Conservation (phyloP, 495 filamentous ascomycete species). For the Parmelia sp. region DNA sequence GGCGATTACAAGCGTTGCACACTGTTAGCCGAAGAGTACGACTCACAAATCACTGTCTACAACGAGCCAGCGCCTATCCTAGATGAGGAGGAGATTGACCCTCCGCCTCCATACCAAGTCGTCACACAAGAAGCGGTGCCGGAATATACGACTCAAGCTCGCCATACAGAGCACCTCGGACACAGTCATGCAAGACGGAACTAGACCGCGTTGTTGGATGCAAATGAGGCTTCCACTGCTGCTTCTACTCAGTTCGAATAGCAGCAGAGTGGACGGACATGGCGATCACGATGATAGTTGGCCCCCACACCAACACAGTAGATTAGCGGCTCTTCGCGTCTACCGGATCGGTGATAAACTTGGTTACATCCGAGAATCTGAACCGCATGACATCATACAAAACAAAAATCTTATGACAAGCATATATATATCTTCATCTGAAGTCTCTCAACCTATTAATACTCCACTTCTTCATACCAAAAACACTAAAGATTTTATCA, state of each 20-base stretch:
- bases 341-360: no score
- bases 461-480: no score
- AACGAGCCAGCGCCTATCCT: neutral
- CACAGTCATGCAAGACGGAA: neutral
- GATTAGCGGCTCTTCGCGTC: no score
- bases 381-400: no score
- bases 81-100: constrained; percentile 1
- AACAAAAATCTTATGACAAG: no score
- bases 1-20: constrained; percentile 1
- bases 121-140: neutral
- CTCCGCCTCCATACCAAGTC: neutral
- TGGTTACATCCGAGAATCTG: no score
- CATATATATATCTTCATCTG: no score
- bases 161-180: neutral
- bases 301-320: no score
- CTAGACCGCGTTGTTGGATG: neutral
- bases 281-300: no score
- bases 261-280: no score
- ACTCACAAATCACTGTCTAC: neutral
- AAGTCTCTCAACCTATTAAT: no score
- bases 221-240: neutral
- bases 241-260: neutral
- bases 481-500: no score
- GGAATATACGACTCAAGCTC: neutral
- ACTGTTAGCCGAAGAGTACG: neutral